Evolutionary conservation across 225 moss, liverwort and hornwort species (phyloP), one percentile per base, ranked within the genome.

Genomic region (Marchantia paleacea): DNA sequence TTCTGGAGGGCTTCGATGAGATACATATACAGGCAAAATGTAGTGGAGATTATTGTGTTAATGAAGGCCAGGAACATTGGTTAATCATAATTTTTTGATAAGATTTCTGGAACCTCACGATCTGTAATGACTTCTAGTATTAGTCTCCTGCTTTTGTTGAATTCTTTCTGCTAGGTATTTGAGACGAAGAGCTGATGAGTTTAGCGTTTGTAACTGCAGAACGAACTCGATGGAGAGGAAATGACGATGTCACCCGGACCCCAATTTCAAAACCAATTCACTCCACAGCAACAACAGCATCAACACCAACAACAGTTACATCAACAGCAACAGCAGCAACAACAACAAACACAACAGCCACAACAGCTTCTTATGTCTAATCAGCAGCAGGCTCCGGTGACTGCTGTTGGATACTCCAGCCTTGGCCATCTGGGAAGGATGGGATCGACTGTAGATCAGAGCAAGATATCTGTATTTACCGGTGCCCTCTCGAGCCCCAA

Each of bases 241-340:
- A 91, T 93, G 92, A 94, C 96, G 63, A 93, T 93, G 92, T 96
- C 94, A 81, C 91, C 93, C 80, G 94, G 92, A 72, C 91, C 89
- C 79, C 94, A 91, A 76, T 88, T 86, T 80, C 93, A 91, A 54
- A 87, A 87, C 73, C 86, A 89, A 73, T 77, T 82, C 28, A 69
- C 85, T 76, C 66, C 73, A 57, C 87, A 88, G 53, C 93, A 86
- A 70, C 88, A 49, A 77, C 94, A 53, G 80, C 91, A 78, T 19
- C 87, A 84, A 6, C 84, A 79, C 81, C 89, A 82, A 69, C 88
- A 83, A 85, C 90, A 83, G 66, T 70, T 30, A 29, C 83, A 66
- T 52, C 91, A 77, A 78, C 89, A 76, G 75, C 89, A 68, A 68
- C 85, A 54, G 76, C 92, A 72, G 79, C 89, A 53, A 79, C 94